Evolutionary conservation across 139 green algal species (phyloP).

Genomic region (Pseudopediastrum boryanum): DNA sequence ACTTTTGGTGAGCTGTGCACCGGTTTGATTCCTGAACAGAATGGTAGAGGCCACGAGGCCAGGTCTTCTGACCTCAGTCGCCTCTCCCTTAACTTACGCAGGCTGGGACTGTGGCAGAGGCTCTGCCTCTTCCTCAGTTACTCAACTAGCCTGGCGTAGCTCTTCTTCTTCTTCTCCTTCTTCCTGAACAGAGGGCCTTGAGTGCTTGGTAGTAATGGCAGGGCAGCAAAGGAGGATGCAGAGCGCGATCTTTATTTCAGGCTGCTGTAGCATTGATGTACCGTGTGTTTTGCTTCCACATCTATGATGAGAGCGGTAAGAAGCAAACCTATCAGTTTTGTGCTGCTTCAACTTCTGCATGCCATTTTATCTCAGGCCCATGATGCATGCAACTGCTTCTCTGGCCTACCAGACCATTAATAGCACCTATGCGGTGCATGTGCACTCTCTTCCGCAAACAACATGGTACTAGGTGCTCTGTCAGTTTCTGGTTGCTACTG

Average conservation of each 20-base stretch:
- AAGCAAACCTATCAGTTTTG: background rate
- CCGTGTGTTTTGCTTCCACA: too few relatives aligned
- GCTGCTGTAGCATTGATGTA: too few relatives aligned
- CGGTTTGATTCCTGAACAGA: background rate
- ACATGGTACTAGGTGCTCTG: background rate
- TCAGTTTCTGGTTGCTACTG: background rate
- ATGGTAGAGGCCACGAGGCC: background rate
- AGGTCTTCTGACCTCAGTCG: background rate
- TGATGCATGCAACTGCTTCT: background rate
- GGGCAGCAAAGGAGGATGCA: too few relatives aligned
- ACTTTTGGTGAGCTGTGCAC: conserved; percentile 3
- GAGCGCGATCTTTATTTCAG: too few relatives aligned
- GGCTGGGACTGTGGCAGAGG: background rate
- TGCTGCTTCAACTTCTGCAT: background rate
- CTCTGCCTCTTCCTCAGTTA: background rate
- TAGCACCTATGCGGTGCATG: background rate
- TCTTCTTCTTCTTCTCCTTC: background rate
- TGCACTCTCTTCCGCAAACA: background rate
- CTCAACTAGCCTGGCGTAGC: background rate
- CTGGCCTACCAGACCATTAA: background rate
- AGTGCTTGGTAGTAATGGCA: too few relatives aligned
- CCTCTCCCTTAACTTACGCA: background rate
- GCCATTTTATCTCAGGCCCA: background rate
- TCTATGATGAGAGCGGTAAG: too few relatives aligned
- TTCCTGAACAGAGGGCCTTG: background rate